Percentiles rank a stretch among this genome's conserved stretches.
These are phyloP conservation scores for Lentinula lateritia DNA, from an alignment of 768 basidiomycete genomes.

Conservation along the genomic window DNA sequence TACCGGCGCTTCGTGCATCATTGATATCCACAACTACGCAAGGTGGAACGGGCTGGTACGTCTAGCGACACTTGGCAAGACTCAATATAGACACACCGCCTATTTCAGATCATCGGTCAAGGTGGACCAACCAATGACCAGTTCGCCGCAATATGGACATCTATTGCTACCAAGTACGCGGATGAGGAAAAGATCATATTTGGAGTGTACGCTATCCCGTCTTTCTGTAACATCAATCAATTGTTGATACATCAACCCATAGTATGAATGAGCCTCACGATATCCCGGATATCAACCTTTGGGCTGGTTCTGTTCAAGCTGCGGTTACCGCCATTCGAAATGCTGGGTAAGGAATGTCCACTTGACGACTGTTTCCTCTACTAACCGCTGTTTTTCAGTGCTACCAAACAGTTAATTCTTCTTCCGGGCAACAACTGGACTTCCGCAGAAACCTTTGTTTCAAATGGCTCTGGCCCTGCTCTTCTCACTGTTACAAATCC, in stretches of 20 bases:
- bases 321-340: slow-evolving; percentile 57
- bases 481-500: slow-evolving; percentile 39
- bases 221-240: background rate
- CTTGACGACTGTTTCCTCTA: background rate
- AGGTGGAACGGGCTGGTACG: slow-evolving; percentile 42
- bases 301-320: slow-evolving; percentile 52
- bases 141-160: slow-evolving; percentile 49
- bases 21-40: slow-evolving; percentile 61
- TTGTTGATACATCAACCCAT: background rate
- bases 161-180: slow-evolving; percentile 46
- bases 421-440: slow-evolving; percentile 58
- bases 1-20: slow-evolving; percentile 46
- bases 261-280: slow-evolving; percentile 68
- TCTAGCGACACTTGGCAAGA: background rate
- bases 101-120: slow-evolving; percentile 50
- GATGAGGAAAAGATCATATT: slow-evolving; percentile 36
- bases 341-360: slow-evolving; percentile 30
- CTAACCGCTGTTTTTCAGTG: slow-evolving; percentile 21
- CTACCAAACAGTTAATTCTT: slow-evolving; percentile 49
- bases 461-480: slow-evolving; percentile 45
- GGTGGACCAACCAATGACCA: slow-evolving; percentile 52
- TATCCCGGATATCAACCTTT: slow-evolving; percentile 38
- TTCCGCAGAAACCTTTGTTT: slow-evolving; percentile 44
- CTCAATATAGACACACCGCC: background rate
- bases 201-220: slow-evolving; percentile 33